A percentile compares a stretch with the other conserved stretches of the same genome.
These are phyloP conservation scores for Pythium angustatum DNA, from an alignment of 352 stramenopile species.

Conservation along the genomic window DNA sequence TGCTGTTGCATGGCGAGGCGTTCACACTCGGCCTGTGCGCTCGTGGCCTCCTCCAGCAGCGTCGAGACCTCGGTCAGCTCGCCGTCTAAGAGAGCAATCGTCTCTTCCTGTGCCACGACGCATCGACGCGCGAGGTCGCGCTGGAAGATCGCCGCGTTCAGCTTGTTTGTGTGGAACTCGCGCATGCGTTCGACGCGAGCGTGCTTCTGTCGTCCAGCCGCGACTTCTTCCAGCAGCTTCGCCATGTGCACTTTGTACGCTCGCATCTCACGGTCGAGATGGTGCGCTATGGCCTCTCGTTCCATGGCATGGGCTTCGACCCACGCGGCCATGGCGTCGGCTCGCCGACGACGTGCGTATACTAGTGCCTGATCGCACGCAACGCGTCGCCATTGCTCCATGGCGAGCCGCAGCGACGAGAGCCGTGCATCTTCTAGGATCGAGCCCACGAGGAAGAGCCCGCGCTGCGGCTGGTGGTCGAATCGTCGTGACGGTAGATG, in stretches of 20 bases:
- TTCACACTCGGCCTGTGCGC: conserved; percentile 41
- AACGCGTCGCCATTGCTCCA: conserved; percentile 31
- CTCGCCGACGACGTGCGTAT: conserved; percentile 14
- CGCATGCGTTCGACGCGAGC: conserved; percentile 19
- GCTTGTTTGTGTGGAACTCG: conserved; percentile 28
- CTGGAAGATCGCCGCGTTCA: conserved; percentile 24
- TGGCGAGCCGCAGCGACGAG: conserved; percentile 8
- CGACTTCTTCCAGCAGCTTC: conserved; percentile 20
- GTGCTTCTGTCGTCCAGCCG: conserved; percentile 16
- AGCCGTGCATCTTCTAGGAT: conserved; percentile 33
- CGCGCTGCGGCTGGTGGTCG: conserved; percentile 33
- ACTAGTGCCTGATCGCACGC: conserved; percentile 28
- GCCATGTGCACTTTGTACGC: conserved; percentile 19
- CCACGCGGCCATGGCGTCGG: conserved; percentile 19
- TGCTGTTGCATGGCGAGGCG: conserved; percentile 35
- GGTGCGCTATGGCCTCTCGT: conserved; percentile 33
- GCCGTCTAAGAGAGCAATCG: conserved; percentile 36
- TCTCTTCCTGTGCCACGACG: conserved; percentile 42
- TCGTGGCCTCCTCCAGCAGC: conserved; percentile 37
- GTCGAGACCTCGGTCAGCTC: conserved; percentile 38
- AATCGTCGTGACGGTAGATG: conserved; percentile 18
- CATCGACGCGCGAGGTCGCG: conserved; percentile 31
- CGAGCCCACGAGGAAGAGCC: conserved; percentile 30
- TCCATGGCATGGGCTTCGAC: conserved; percentile 30
- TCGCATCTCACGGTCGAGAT: conserved; percentile 26